phyloP scores from a whole-genome alignment of 805 yeast genomes.

The Lipomyces spencermartinsiae region DNA sequence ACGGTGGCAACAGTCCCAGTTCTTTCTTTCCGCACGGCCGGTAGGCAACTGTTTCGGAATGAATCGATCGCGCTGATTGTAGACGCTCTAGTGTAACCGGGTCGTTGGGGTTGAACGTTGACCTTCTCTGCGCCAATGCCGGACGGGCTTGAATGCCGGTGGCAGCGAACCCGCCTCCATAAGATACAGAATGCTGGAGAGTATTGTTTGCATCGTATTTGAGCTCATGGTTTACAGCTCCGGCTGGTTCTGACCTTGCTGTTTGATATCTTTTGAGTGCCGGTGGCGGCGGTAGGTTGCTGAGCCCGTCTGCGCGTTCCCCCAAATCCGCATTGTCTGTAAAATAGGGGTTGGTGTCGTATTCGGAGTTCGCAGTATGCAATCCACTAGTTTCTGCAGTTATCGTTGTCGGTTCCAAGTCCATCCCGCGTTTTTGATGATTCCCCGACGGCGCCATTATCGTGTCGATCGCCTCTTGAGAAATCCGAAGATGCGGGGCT shows the following conservation, averaged over 20 bases:
- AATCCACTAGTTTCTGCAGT: background rate
- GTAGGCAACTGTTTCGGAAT: conserved; percentile 18
- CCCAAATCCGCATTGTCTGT: background rate
- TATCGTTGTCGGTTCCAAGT: background rate
- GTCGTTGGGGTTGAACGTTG: conserved; percentile 13
- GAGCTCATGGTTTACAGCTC: background rate
- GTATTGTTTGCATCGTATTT: background rate
- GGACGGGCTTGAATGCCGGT: background rate
- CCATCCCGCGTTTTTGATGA: background rate
- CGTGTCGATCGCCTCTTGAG: background rate
- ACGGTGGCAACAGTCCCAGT: conserved; percentile 2
- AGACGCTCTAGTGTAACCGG: conserved; percentile 22
- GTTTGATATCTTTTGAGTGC: background rate
- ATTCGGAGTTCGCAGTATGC: background rate
- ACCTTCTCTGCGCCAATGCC: background rate
- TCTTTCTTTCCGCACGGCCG: conserved; percentile 12
- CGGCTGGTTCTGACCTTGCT: background rate
- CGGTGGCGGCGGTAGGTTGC: background rate
- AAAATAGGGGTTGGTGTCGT: background rate
- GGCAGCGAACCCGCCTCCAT: background rate
- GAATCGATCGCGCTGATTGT: conserved; percentile 27
- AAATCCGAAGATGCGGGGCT: background rate
- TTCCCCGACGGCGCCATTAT: background rate
- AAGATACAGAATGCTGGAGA: background rate
- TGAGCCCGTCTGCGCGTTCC: background rate